Conservation (phyloP, 2,329 filamentous ascomycete genomes). For the Byssochlamys sp. region DNA sequence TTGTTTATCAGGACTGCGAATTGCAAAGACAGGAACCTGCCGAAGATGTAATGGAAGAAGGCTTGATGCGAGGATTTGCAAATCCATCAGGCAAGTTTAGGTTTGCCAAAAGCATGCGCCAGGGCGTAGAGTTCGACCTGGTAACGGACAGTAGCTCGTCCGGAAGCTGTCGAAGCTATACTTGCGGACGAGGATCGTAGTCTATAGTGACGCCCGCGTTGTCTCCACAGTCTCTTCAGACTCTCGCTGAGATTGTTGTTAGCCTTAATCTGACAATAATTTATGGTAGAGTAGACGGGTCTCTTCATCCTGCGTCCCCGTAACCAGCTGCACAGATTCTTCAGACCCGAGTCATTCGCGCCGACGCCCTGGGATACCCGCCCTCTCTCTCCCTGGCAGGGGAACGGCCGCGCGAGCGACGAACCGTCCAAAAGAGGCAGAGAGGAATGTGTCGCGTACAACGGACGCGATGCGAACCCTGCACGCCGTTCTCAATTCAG, state of each 20-base stretch:
- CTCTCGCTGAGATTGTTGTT: not conserved
- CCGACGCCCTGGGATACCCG: not conserved
- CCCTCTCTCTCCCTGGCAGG: not conserved
- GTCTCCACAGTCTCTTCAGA: not conserved
- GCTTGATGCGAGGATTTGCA: not conserved
- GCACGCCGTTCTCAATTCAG: not conserved
- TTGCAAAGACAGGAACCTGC: not conserved
- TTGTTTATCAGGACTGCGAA: not conserved
- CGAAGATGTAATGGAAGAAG: not conserved
- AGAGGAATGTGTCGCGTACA: conserved; percentile 1
- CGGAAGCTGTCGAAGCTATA: not conserved
- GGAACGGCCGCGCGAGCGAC: not conserved
- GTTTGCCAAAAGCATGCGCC: not conserved
- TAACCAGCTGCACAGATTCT: not conserved
- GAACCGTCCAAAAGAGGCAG: not conserved
- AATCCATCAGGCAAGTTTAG: not conserved
- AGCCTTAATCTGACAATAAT: not conserved
- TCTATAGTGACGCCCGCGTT: not conserved
- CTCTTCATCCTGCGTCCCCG: not conserved
- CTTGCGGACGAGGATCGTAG: not conserved
- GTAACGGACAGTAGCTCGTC: not conserved
- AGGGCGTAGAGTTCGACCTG: not conserved
- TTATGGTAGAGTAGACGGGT: not conserved
- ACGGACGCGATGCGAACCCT: not conserved
- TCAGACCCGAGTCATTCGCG: not conserved